Conservation (phyloP, 2,329 filamentous ascomycete species). For the Colletotrichum shisoi region DNA sequence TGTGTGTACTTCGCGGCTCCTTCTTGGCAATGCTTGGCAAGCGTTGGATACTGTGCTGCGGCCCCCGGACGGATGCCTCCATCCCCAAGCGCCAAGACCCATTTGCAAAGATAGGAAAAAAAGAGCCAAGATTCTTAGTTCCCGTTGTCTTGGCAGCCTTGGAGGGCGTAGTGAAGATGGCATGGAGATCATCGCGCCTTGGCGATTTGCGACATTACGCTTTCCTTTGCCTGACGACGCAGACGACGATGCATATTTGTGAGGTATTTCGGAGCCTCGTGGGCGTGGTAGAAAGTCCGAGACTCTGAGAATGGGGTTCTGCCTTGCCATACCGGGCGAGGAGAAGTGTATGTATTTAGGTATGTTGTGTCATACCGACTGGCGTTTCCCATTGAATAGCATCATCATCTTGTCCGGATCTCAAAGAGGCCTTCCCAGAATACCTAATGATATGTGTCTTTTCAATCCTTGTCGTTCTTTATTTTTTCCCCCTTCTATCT, state of each 20-base stretch:
- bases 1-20: conserved; percentile 7
- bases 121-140: conserved; percentile 27
- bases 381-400: not conserved
- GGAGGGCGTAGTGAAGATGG: not conserved
- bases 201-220: conserved; percentile 16
- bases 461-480: no score
- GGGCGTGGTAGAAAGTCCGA: not conserved
- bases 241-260: not conserved
- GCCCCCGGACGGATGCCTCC: conserved; percentile 1
- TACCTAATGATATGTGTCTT: no score
- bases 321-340: not conserved
- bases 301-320: no score
- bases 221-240: not conserved
- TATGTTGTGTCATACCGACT: not conserved
- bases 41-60: conserved; percentile 9
- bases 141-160: conserved; percentile 32
- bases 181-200: conserved; percentile 1
- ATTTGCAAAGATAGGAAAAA: not conserved
- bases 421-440: no score
- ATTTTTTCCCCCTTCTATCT: no score
- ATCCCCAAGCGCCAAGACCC: not conserved
- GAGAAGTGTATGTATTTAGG: no score
- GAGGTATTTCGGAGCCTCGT: not conserved
- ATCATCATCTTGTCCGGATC: no score
- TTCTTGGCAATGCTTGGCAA: conserved; percentile 32